A percentile compares a stretch with the other conserved stretches of the same genome.
Conservation (phyloP, 2,329 filamentous ascomycete genomes). For the Fusarium odoratissimum region DNA sequence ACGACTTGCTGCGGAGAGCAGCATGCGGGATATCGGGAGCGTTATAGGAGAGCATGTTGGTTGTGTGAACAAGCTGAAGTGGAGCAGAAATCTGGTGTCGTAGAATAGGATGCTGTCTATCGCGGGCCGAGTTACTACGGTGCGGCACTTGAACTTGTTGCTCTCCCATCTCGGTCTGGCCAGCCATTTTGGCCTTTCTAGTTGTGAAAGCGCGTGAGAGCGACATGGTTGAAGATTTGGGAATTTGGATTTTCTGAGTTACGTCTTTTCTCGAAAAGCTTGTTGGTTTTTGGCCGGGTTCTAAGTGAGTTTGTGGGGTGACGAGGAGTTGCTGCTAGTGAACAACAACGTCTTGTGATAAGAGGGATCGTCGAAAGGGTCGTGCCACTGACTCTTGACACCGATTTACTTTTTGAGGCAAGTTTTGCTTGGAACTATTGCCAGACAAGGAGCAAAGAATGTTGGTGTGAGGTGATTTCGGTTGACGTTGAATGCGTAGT, state of each 20-base stretch:
- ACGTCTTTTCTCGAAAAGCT: constrained; percentile 6
- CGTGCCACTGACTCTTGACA: constrained; percentile 40
- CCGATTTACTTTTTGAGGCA: constrained; percentile 19
- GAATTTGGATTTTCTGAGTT: not conserved
- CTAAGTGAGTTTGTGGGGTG: constrained; percentile 7
- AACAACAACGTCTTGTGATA: constrained; percentile 15
- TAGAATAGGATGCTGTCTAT: constrained; percentile 57
- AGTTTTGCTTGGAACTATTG: constrained; percentile 18
- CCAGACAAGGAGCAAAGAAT: constrained; percentile 23
- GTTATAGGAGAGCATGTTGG: constrained; percentile 95
- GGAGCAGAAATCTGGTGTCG: constrained; percentile 87
- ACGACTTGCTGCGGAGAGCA: constrained; percentile 59
- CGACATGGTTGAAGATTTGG: constrained; percentile 53
- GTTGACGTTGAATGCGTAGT: constrained; percentile 29
- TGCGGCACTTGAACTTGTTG: constrained; percentile 54
- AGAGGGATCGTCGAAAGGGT: constrained; percentile 10
- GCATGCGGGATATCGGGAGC: constrained; percentile 80
- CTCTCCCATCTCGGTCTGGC: constrained; percentile 56
- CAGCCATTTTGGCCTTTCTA: constrained; percentile 67
- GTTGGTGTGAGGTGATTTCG: constrained; percentile 20
- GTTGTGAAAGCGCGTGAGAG: constrained; percentile 79
- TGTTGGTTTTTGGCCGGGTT: constrained; percentile 11
- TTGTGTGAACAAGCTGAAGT: constrained; percentile 89
- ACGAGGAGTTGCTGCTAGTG: constrained; percentile 8
- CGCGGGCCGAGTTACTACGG: constrained; percentile 61